phyloP scores from a whole-genome alignment of 257 asterid species.

The Solanum etuberosum region DNA sequence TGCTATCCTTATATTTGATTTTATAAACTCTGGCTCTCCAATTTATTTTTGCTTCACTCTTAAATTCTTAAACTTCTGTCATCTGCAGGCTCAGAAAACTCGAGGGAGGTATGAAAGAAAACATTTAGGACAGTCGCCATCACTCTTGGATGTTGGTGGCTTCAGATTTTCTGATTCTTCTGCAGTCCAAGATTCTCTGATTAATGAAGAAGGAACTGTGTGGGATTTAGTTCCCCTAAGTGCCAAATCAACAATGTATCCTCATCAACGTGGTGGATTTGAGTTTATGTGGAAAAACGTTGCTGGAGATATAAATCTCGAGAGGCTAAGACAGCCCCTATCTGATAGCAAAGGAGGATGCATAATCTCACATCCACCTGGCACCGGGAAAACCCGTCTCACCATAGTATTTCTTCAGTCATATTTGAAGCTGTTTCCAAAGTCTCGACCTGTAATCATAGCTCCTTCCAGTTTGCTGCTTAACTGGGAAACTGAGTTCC shows the following conservation, averaged over 20 bases:
- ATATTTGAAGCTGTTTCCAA: constrained; percentile 40
- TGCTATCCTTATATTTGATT: background rate
- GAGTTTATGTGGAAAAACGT: constrained; percentile 56
- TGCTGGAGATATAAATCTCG: constrained; percentile 39
- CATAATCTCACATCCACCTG: constrained; percentile 81
- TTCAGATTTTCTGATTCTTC: constrained; percentile 6
- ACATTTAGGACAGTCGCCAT: background rate
- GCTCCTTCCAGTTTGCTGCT: constrained; percentile 67
- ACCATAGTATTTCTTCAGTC: constrained; percentile 53
- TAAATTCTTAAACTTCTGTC: background rate
- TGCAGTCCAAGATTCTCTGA: background rate
- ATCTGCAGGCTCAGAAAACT: constrained; percentile 11
- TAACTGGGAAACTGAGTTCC: constrained; percentile 60
- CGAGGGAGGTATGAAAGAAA: constrained; percentile 1
- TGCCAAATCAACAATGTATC: constrained; percentile 25
- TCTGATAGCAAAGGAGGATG: constrained; percentile 43
- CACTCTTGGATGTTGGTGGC: background rate
- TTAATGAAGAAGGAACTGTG: constrained; percentile 26
- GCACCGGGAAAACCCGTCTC: constrained; percentile 69
- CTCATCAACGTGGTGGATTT: constrained; percentile 62
- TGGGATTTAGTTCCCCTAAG: constrained; percentile 36
- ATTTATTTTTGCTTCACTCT: background rate
- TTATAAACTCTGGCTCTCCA: background rate
- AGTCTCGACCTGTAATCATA: constrained; percentile 48
- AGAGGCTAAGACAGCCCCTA: constrained; percentile 18